Percentiles rank a stretch among this genome's conserved stretches.
Evolutionary conservation across 148 eudicot species (phyloP).

Genomic region (Limonium bicolor): DNA sequence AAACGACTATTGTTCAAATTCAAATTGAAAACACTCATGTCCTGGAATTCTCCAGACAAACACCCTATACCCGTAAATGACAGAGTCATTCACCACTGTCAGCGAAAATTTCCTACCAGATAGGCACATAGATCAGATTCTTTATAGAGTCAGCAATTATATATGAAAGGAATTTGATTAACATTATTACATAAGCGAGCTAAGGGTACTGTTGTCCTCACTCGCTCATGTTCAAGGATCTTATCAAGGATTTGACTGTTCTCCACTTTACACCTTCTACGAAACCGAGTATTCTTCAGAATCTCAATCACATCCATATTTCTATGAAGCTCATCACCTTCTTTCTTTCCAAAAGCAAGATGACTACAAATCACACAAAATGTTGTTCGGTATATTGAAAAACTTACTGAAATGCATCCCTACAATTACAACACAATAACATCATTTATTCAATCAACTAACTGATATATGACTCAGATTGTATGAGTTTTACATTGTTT

Average conservation of each 20-base stretch:
- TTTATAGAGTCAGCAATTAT: too few species aligned
- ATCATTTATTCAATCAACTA: not conserved
- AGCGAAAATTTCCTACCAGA: too few species aligned
- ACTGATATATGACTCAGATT: not conserved
- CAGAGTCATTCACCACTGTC: too few species aligned
- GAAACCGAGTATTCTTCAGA: constrained; percentile 46
- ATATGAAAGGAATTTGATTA: too few species aligned
- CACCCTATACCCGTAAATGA: too few species aligned
- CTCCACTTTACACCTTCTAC: constrained; percentile 34
- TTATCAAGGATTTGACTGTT: constrained; percentile 29
- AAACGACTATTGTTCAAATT: too few species aligned
- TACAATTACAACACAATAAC: constrained; percentile 6
- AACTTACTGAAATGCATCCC: constrained; percentile 71
- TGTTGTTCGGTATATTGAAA: constrained; percentile 42
- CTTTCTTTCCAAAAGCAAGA: constrained; percentile 70
- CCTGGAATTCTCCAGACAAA: too few species aligned
- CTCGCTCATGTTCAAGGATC: constrained; percentile 53
- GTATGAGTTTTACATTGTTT: constrained; percentile 23
- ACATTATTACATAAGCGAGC: too few species aligned
- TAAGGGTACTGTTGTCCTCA: too few species aligned
- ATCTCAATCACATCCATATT: constrained; percentile 59
- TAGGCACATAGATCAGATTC: too few species aligned
- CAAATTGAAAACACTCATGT: too few species aligned
- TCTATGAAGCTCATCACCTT: constrained; percentile 72
- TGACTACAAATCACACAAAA: constrained; percentile 72